Conservation (phyloP, 1,139 yeast species). For the Ogataea hybrid region DNA sequence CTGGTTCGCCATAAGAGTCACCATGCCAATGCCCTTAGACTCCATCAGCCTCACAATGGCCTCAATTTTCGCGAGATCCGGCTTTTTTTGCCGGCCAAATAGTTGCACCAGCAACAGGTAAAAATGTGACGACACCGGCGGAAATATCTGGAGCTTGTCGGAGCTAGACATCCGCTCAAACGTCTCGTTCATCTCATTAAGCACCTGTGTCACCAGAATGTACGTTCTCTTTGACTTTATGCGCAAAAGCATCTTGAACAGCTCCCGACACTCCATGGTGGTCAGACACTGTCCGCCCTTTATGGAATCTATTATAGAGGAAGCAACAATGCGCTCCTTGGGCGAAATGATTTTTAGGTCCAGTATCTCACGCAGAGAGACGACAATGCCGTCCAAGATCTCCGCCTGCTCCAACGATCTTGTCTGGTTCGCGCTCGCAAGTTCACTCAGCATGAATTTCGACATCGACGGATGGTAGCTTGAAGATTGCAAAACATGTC, state of each 20-base stretch:
- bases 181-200: slow-evolving; percentile 25
- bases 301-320: slow-evolving; percentile 19
- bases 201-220: slow-evolving; percentile 20
- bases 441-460: slow-evolving; percentile 18
- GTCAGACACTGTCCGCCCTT: slow-evolving; percentile 23
- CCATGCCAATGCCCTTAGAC: slow-evolving; percentile 20
- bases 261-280: slow-evolving; percentile 22
- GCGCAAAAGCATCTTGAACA: slow-evolving; percentile 21
- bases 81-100: slow-evolving; percentile 24
- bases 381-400: slow-evolving; percentile 21
- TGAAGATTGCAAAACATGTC: slow-evolving; percentile 13
- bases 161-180: background rate
- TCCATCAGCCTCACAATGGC: slow-evolving; percentile 23
- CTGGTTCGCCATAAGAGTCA: slow-evolving; percentile 27
- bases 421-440: slow-evolving; percentile 13
- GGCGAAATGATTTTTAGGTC: slow-evolving; percentile 1
- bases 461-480: slow-evolving; percentile 16
- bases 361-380: slow-evolving; percentile 5
- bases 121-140: slow-evolving; percentile 27
- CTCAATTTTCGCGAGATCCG: slow-evolving; percentile 25
- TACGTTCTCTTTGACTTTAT: slow-evolving; percentile 22
- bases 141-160: slow-evolving; percentile 21
- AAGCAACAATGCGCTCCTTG: slow-evolving; percentile 6
- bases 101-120: slow-evolving; percentile 27
- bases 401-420: slow-evolving; percentile 23